Evolutionary conservation across 345 rosid species (phyloP), one percentile per base, ranked within the genome.

Genomic region (Laguncularia racemosa): DNA sequence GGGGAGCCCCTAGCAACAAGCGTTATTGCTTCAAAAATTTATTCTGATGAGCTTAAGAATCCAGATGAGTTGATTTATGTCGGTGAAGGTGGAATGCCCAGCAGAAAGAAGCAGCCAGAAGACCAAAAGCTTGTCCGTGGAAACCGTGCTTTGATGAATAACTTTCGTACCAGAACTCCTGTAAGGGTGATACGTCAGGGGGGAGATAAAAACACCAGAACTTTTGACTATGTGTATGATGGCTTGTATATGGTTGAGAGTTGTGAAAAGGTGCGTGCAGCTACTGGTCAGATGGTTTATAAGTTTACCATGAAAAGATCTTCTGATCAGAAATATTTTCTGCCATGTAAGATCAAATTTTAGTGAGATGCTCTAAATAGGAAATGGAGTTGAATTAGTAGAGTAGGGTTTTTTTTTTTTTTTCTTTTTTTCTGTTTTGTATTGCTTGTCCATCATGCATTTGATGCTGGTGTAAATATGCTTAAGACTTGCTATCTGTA

Each of bases 101-200:
- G 13, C 9, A 17, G 40, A 4, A 19, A 44, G 16, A n/a, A 59
- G 52, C 19, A 19, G 3, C 12, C 52, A 0, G 57, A 58, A 11
- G 65, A 69, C 3, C 73, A 69, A 53, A 63, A 69, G 44, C 73
- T 69, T n/a, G 55, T 18, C 16, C 43, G 64, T 14, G 73, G 73
- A 10, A 69, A 69, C 18, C 52, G 57, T 43, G 63, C 68, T n/a
- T 26, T 69, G 43, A 20, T 11, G 68, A 69, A 63, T 43, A 69
- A 64, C 57, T 54, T 59, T 13, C 0, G 9, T 1, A 46, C 8
- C 13, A 26, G 55, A 45, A 50, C 38, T 45, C 68, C 64, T 0
- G 67, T 69, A 38, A 63, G 68, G 53, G 68, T 69, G 45, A 58
- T 63, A 14, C 68, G 68, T 33, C 48, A 50, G 49, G 21, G 11